phyloP scores from a whole-genome alignment of 257 asterid genomes.

The Nicotiana attenuata region DNA sequence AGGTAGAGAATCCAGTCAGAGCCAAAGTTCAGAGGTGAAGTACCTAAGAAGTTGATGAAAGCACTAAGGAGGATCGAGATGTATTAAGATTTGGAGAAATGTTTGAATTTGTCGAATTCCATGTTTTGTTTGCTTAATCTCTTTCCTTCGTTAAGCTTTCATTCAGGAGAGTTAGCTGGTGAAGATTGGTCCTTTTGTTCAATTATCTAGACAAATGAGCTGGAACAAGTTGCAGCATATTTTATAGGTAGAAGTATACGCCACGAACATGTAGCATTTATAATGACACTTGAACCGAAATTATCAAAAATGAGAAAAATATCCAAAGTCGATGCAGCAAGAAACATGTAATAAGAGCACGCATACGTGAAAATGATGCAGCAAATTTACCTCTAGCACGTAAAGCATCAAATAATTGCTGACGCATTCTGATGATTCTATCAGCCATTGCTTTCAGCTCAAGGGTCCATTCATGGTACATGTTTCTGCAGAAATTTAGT shows the following conservation, averaged over 20 bases:
- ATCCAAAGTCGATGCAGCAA: background rate
- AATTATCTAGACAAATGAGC: background rate
- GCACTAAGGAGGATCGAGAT: background rate
- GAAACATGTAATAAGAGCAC: background rate
- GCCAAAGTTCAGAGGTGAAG: background rate
- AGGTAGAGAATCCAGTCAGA: background rate
- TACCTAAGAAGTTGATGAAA: background rate
- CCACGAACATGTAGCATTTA: background rate
- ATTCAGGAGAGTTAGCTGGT: slow-evolving; percentile 1
- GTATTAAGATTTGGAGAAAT: background rate
- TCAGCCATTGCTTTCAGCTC: slow-evolving; percentile 99
- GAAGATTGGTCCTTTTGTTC: background rate
- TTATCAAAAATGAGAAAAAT: background rate
- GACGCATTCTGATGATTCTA: slow-evolving; percentile 92
- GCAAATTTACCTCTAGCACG: slow-evolving; percentile 50
- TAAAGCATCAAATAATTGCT: slow-evolving; percentile 77
- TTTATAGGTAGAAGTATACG: background rate
- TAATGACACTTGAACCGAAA: background rate
- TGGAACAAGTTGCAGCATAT: background rate
- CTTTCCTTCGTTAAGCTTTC: background rate
- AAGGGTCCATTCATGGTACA: slow-evolving; percentile 83
- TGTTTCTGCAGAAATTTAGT: slow-evolving; percentile 38
- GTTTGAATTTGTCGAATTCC: background rate
- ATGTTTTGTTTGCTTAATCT: background rate
- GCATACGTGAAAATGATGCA: background rate